phyloP scores from a whole-genome alignment of 257 asterid species.

The Solanum corneliomulleri region DNA sequence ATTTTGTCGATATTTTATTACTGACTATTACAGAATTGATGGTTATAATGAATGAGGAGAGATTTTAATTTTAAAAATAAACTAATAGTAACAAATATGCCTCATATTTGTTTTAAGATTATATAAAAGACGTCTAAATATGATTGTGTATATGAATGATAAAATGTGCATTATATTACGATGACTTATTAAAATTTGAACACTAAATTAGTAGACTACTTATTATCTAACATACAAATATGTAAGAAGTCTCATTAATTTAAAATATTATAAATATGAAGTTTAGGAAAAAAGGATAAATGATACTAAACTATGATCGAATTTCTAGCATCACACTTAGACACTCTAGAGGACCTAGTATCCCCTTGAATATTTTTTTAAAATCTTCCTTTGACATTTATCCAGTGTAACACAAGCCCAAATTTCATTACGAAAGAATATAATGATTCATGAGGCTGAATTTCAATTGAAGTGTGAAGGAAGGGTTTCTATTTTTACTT shows the following conservation, averaged over 20 bases:
- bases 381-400: neutral
- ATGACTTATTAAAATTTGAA: neutral
- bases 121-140: neutral
- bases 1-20: too few species aligned
- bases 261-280: too few species aligned
- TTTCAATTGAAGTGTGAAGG: too few species aligned
- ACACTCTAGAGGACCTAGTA: neutral
- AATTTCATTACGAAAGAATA: neutral
- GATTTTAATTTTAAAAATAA: too few species aligned
- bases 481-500: too few species aligned
- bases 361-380: neutral
- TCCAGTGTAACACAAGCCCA: neutral
- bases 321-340: too few species aligned
- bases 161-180: neutral
- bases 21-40: too few species aligned
- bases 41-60: neutral
- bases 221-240: too few species aligned
- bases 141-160: neutral
- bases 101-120: neutral
- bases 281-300: neutral
- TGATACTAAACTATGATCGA: neutral
- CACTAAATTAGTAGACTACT: neutral
- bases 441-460: too few species aligned
- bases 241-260: too few species aligned
- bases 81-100: neutral